These are phyloP conservation scores for Russula virescens DNA, from an alignment of 768 basidiomycete genomes.

Conservation along the genomic window DNA sequence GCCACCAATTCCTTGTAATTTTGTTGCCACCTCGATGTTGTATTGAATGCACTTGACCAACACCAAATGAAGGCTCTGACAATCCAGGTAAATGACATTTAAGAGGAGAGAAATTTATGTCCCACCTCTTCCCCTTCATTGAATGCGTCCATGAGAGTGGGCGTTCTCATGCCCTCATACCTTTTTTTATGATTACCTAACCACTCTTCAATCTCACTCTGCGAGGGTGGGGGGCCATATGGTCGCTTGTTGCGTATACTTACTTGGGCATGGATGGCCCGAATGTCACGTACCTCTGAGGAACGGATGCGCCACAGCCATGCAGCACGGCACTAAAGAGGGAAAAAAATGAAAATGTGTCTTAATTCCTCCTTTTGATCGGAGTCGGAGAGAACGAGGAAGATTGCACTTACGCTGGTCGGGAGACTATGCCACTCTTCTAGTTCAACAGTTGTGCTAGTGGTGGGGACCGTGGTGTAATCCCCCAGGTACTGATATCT, in stretches of 20 bases:
- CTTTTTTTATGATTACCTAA: background rate
- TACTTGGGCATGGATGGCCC: background rate
- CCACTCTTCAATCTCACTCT: background rate
- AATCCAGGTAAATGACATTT: background rate
- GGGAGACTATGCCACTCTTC: constrained; percentile 3
- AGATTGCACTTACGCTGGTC: no score
- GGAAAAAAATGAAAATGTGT: no score
- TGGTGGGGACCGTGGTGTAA: background rate
- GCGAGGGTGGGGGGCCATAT: background rate
- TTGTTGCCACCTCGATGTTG: background rate
- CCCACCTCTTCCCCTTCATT: constrained; percentile 6
- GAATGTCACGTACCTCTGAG: background rate
- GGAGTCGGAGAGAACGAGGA: no score
- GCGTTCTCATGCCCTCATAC: background rate
- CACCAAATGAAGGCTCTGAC: background rate
- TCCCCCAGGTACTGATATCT: background rate
- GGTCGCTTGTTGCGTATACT: background rate
- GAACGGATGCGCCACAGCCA: background rate
- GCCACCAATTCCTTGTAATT: background rate
- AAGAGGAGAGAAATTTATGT: background rate
- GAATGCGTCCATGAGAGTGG: background rate
- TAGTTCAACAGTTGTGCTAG: background rate
- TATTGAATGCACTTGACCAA: background rate
- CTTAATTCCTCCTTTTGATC: no score
- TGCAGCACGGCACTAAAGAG: background rate